Conservation (phyloP, 495 filamentous ascomycete genomes). For the Chlorociboria aeruginascens region DNA sequence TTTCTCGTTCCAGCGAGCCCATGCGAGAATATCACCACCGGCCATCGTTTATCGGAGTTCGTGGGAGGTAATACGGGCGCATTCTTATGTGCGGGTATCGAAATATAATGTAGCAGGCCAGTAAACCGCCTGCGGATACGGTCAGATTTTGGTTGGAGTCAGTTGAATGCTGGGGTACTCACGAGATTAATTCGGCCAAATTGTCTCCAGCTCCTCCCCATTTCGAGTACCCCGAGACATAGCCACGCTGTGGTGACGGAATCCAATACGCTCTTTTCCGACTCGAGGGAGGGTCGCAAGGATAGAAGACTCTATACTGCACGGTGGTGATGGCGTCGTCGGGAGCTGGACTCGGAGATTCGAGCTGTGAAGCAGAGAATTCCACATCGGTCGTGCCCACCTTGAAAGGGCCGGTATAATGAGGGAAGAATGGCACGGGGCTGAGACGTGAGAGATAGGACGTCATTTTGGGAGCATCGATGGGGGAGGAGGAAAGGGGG, state of each 20-base stretch:
- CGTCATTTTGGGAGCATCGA: conserved; percentile 6
- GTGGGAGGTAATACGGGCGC: conserved; percentile 25
- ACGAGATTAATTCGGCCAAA: conserved; percentile 49
- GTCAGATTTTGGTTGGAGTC: not conserved
- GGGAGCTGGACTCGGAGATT: conserved; percentile 36
- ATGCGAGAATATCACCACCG: conserved; percentile 71
- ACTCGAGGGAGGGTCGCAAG: conserved; percentile 33
- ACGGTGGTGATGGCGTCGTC: conserved; percentile 47
- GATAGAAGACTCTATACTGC: conserved; percentile 68
- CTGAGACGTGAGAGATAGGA: conserved; percentile 31
- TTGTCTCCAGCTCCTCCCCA: conserved; percentile 48
- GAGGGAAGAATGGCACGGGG: conserved; percentile 51
- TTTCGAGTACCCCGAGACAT: conserved; percentile 53
- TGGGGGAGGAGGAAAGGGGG: too few species aligned
- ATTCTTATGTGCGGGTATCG: conserved; percentile 41
- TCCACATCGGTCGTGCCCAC: conserved; percentile 69
- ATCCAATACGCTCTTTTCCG: conserved; percentile 47
- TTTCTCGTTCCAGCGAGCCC: conserved; percentile 64
- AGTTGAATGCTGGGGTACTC: conserved; percentile 20
- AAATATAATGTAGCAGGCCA: conserved; percentile 53
- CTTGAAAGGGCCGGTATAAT: conserved; percentile 57
- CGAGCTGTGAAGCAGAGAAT: conserved; percentile 50
- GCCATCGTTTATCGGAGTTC: conserved; percentile 40
- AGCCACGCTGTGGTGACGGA: conserved; percentile 55
- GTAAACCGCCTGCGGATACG: conserved; percentile 38